Evolutionary conservation across 768 basidiomycete species (phyloP).

Genomic region (Leccinellum rugosiceps): DNA sequence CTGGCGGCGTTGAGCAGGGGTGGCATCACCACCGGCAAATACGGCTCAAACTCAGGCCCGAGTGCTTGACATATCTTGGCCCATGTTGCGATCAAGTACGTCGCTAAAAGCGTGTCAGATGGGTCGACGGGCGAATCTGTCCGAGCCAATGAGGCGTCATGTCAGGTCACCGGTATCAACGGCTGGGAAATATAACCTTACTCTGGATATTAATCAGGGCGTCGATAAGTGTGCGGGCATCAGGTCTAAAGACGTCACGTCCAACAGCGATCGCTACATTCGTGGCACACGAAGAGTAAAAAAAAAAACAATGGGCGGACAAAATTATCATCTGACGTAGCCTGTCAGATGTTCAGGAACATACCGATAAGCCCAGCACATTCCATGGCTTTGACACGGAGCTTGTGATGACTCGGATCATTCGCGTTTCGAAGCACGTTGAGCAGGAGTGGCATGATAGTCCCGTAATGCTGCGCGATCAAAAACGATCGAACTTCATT

Average conservation of each 20-base stretch:
- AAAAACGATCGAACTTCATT: neutral
- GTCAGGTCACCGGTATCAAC: neutral
- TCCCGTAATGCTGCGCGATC: slow-evolving; percentile 56
- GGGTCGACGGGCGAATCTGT: slow-evolving; percentile 67
- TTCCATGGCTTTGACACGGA: slow-evolving; percentile 86
- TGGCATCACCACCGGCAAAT: slow-evolving; percentile 83
- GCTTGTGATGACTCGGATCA: slow-evolving; percentile 58
- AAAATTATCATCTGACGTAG: neutral
- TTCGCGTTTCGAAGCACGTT: slow-evolving; percentile 74
- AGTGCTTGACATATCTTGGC: slow-evolving; percentile 86
- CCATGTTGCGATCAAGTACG: slow-evolving; percentile 86
- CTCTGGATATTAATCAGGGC: slow-evolving; percentile 77
- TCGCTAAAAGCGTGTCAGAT: slow-evolving; percentile 64
- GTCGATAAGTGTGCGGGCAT: slow-evolving; percentile 69
- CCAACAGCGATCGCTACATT: slow-evolving; percentile 80
- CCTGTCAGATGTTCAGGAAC: slow-evolving; percentile 19
- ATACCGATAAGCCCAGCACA: slow-evolving; percentile 83
- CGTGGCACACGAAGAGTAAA: neutral
- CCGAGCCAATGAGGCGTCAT: neutral
- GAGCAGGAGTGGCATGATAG: slow-evolving; percentile 79
- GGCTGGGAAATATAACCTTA: slow-evolving; percentile 30
- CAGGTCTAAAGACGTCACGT: slow-evolving; percentile 70
- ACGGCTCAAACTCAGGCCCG: slow-evolving; percentile 82
- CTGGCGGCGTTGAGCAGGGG: slow-evolving; percentile 69
- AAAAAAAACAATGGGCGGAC: neutral